Evolutionary conservation across 1,139 yeast species (phyloP), one percentile per base, ranked within the genome.

Genomic region (Wickerhamiella infanticola): DNA sequence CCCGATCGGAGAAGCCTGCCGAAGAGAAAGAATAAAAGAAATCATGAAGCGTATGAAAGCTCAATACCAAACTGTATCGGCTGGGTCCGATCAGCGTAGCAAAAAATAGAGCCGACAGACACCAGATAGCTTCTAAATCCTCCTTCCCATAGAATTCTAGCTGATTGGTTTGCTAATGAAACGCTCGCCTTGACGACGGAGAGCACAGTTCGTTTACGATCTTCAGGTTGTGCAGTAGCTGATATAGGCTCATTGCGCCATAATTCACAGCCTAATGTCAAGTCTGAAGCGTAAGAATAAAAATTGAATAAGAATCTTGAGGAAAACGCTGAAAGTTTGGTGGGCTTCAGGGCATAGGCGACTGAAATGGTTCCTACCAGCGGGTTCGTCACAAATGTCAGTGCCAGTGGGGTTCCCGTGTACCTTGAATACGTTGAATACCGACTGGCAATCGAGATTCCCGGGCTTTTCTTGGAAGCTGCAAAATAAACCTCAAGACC

Each of bases 401-500:
- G 75, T 0, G 95, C 83, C 51, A 88, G 63, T 0, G 99, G 98
- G 50, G 84, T 81, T 2, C 93, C 94, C 0, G 94, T 81, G 45
- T 81, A 76, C 0, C 94, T 79, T 0, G 95, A 81, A 50, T 85
- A 79, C 0, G 96, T 84, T 1, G 93, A 75, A 59, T 90, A 90
- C 45, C 96, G 67, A 47, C 85, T 63, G 0, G 94, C 93, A 0
- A 94, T 75, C 0, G 95, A 83, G 24, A 90, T 48, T 2, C 70
- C 70, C 0, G 68, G 67, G 51, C 90, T 80, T 73, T 85, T 80
- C 45, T 84, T 79, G 47, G 75, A 63, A 1, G 88, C 77, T 0
- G 95, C 95, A 55, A 83, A 82, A 88, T 95, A 93, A 8, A 86
- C 55, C 62, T 93, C 99, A 5, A 83, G 74, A 0, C 98, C 98